phyloP scores from a whole-genome alignment of 1,284 basidiomycete species.

The Tilletiaria anomala region DNA sequence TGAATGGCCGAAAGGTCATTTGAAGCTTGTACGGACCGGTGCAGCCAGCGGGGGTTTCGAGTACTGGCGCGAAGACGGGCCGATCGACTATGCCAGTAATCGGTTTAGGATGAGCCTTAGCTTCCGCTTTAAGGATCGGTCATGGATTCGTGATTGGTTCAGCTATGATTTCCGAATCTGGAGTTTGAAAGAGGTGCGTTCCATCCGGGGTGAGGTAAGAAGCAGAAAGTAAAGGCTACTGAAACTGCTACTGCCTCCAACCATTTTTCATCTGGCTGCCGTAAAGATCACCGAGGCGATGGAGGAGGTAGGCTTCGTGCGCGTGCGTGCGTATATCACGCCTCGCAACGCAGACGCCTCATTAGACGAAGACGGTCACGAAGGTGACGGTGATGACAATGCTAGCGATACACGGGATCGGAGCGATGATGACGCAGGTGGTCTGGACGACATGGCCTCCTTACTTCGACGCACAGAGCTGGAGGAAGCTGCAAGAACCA shows the following conservation, averaged over 20 bases:
- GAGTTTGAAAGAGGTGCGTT: constrained; percentile 15
- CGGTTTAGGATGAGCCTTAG: constrained; percentile 28
- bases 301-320: constrained; percentile 21
- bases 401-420: no score
- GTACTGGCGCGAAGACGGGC: constrained; percentile 32
- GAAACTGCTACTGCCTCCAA: not conserved
- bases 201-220: no score
- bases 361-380: constrained; percentile 1
- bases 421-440: no score
- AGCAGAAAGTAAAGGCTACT: not conserved
- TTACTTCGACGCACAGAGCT: constrained; percentile 15
- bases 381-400: constrained; percentile 4
- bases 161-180: constrained; percentile 7
- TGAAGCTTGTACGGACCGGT: constrained; percentile 21
- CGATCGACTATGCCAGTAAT: constrained; percentile 22
- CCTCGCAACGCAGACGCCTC: constrained; percentile 11
- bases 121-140: constrained; percentile 20
- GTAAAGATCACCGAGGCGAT: constrained; percentile 18
- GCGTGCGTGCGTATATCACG: constrained; percentile 16
- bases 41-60: constrained; percentile 19
- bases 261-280: not conserved
- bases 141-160: not conserved
- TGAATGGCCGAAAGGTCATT: constrained; percentile 25
- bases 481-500: constrained; percentile 12
- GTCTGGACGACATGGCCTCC: constrained; percentile 7